Evolutionary conservation across 768 basidiomycete genomes (phyloP), one percentile per base, ranked within the genome.

Genomic region (Pulveroboletus frians): DNA sequence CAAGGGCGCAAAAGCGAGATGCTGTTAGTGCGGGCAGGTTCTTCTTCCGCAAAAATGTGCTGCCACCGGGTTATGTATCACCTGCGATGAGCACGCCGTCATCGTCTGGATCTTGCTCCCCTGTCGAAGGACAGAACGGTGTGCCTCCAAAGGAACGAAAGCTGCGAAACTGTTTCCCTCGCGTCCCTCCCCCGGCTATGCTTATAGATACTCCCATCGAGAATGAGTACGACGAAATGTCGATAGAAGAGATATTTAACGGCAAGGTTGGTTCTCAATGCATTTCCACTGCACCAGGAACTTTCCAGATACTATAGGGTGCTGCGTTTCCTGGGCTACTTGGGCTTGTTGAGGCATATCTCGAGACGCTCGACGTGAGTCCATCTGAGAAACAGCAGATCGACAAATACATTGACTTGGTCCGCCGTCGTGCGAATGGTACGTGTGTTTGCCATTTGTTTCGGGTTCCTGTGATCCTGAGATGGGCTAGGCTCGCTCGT

Each of bases 191-290:
- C 15, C 83, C 83, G n/a, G 64, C 70, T 3, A 78, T 75, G 2
- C 74, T 77, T 38, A 66, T 75, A 35, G 82, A 76, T 9, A 69
- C 68, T 9, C 75, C 79, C 0, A 73, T 92, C 6, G 80, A 85
- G 32, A 82, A 90, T 7, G 93, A 97, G 67, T 94, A 91, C 54
- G 90, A 84, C 58, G 91, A 95, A 64, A 93, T 95, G 85, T 80
- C 87, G 0, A 78, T 97, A 66, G 73, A 90, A 52, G 92, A 97
- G 69, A 89, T 98, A 43, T 85, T 99, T 68, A 91, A 88, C 58
- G 96, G 96, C n/a, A 88, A 89, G 78, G 88, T 85, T 51, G 43
- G 71, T 54, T 29, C 52, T 31, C 17, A 40, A 50, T 43, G 42
- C 41, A 39, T 30, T 40, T 43, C 39, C 18, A 41, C 27, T 38